Conservation (phyloP, 768 basidiomycete genomes). For the Leccinum imitatum region DNA sequence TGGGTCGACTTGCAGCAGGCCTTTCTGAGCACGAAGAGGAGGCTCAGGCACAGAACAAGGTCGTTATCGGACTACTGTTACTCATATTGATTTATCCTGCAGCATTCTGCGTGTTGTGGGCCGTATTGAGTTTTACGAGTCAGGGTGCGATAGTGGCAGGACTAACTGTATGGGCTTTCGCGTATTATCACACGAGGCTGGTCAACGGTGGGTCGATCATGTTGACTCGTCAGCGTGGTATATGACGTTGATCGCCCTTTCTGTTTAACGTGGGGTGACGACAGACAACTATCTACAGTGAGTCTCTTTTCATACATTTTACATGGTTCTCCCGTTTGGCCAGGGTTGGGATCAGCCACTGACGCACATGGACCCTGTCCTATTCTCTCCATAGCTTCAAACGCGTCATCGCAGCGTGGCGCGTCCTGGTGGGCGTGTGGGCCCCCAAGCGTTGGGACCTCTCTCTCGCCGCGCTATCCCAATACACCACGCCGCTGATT, state of each 20-base stretch:
- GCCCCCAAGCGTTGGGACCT: conserved; percentile 81
- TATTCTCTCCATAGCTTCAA: conserved; percentile 57
- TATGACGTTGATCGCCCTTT: conserved; percentile 20
- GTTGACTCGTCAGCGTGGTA: conserved; percentile 19
- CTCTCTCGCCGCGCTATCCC: conserved; percentile 66
- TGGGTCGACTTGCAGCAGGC: conserved; percentile 72
- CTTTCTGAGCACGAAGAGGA: conserved; percentile 87
- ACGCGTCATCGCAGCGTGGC: conserved; percentile 91
- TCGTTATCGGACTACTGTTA: conserved; percentile 80
- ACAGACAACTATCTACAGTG: conserved; percentile 79
- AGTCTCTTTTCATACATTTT: conserved; percentile 25
- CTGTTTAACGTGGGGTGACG: not conserved
- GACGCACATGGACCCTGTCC: conserved; percentile 18
- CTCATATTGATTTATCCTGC: conserved; percentile 74
- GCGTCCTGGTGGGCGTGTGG: conserved; percentile 95
- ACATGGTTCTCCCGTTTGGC: not conserved
- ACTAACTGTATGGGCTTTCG: conserved; percentile 70
- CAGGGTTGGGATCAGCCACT: conserved; percentile 20
- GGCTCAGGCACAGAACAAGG: conserved; percentile 95
- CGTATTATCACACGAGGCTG: conserved; percentile 80
- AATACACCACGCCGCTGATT: conserved; percentile 63
- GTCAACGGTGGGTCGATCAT: conserved; percentile 69
- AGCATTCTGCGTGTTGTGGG: conserved; percentile 87
- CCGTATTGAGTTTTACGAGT: conserved; percentile 72
- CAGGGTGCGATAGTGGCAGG: conserved; percentile 73